A percentile compares a stretch with the other conserved stretches of the same genome.
phyloP scores from a whole-genome alignment of 2,329 filamentous ascomycete species.

The Trichoderma sp. region DNA sequence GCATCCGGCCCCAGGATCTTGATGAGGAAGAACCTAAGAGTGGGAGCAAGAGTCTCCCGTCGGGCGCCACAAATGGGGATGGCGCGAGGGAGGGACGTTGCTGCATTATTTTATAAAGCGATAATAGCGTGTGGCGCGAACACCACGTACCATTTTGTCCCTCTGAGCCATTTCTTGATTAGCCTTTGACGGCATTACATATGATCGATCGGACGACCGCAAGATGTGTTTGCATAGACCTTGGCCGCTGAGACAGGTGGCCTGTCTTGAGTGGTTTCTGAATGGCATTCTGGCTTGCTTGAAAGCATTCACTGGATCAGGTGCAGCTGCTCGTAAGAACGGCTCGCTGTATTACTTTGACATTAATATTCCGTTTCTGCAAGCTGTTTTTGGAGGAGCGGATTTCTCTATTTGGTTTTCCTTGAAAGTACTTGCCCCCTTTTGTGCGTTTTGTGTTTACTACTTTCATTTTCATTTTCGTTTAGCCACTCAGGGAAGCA shows the following conservation, averaged over 20 bases:
- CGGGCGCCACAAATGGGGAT: slow-evolving; percentile 47
- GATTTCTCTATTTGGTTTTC: not conserved
- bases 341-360: not conserved
- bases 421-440: not conserved
- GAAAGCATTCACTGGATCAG: slow-evolving; percentile 1
- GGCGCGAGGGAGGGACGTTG: slow-evolving; percentile 49
- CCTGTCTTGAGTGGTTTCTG: not conserved
- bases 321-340: not conserved
- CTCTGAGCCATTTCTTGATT: slow-evolving; percentile 7
- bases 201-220: not conserved
- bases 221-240: slow-evolving; percentile 19
- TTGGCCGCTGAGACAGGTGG: not conserved
- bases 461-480: slow-evolving; percentile 19
- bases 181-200: slow-evolving; percentile 10
- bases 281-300: slow-evolving; percentile 1
- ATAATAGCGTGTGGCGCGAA: not conserved
- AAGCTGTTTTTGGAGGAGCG: not conserved
- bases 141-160: not conserved
- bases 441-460: slow-evolving; percentile 24
- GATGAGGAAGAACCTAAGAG: slow-evolving; percentile 78
- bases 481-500: slow-evolving; percentile 26
- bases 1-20: slow-evolving; percentile 82
- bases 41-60: slow-evolving; percentile 56
- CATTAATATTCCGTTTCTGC: slow-evolving; percentile 1
- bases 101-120: slow-evolving; percentile 55